A percentile compares a stretch with the other conserved stretches of the same genome.
These are phyloP conservation scores for Sugiyamaella chiloensis DNA, from an alignment of 805 yeast genomes.

Conservation along the genomic window DNA sequence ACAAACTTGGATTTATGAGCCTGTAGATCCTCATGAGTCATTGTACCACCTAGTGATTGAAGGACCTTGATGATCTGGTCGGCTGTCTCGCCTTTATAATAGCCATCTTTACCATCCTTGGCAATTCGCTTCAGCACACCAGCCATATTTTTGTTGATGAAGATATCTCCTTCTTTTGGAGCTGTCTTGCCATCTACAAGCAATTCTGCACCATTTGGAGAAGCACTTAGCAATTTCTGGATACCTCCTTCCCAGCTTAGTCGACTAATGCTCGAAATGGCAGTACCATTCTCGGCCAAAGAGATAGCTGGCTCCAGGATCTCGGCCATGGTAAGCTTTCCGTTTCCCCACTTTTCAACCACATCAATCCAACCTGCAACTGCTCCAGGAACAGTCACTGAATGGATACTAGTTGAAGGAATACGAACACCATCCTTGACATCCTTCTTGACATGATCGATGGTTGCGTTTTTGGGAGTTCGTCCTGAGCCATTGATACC, in stretches of 20 bases:
- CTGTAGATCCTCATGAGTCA: slow-evolving; percentile 54
- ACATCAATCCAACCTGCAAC: slow-evolving; percentile 79
- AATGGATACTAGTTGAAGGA: slow-evolving; percentile 50
- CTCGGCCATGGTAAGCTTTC: slow-evolving; percentile 55
- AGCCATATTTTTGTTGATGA: slow-evolving; percentile 53
- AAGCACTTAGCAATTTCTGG: slow-evolving; percentile 37
- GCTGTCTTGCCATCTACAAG: slow-evolving; percentile 35
- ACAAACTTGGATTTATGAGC: slow-evolving; percentile 59
- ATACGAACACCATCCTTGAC: slow-evolving; percentile 50
- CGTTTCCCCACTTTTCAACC: slow-evolving; percentile 67
- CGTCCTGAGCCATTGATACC: slow-evolving; percentile 80
- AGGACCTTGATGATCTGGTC: slow-evolving; percentile 57
- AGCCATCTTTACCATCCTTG: slow-evolving; percentile 57
- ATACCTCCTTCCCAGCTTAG: slow-evolving; percentile 45
- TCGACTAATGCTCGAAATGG: slow-evolving; percentile 59
- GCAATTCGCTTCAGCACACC: slow-evolving; percentile 51
- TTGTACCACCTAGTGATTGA: slow-evolving; percentile 51
- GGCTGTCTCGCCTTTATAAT: slow-evolving; percentile 70
- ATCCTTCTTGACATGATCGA: slow-evolving; percentile 47
- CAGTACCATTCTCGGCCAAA: slow-evolving; percentile 65
- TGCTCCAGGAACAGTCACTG: slow-evolving; percentile 75
- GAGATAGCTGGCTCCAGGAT: slow-evolving; percentile 47
- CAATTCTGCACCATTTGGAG: slow-evolving; percentile 35
- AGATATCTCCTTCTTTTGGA: slow-evolving; percentile 58
- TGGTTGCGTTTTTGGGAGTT: slow-evolving; percentile 49